These are phyloP conservation scores for Rutstroemia sydowiana DNA, from an alignment of 2,329 filamentous ascomycete genomes.

Conservation along the genomic window DNA sequence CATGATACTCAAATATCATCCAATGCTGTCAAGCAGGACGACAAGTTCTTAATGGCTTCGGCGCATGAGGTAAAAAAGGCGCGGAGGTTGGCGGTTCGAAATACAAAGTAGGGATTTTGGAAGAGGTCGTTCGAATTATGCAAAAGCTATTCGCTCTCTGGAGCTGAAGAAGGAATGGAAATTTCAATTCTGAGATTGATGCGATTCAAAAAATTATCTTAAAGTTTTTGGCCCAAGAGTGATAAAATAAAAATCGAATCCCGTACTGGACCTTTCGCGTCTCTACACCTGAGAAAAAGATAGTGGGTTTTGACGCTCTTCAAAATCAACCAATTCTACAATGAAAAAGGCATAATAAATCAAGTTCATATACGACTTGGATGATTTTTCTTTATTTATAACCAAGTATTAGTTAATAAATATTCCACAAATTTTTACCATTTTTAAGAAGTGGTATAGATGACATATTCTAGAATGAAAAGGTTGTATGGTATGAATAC, in stretches of 20 bases:
- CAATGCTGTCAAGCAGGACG: conserved; percentile 30
- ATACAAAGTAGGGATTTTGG: not conserved
- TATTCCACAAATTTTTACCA: too few relatives aligned
- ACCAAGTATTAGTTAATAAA: too few relatives aligned
- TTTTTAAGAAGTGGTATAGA: too few relatives aligned
- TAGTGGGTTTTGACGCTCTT: too few relatives aligned
- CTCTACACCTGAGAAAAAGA: too few relatives aligned
- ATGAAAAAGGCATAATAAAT: too few relatives aligned
- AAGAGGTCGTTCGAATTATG: not conserved
- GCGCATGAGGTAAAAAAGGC: conserved; percentile 23
- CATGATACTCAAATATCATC: conserved; percentile 43
- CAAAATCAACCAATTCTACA: too few relatives aligned
- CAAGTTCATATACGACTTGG: too few relatives aligned
- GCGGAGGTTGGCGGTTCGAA: not conserved
- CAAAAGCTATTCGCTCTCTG: not conserved
- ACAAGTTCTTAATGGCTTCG: conserved; percentile 26
- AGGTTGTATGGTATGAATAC: too few relatives aligned
- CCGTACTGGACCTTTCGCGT: not conserved
- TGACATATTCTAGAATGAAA: too few relatives aligned
- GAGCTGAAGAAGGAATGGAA: not conserved
- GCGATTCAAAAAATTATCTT: not conserved
- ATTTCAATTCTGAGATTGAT: not conserved
- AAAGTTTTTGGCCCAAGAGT: not conserved
- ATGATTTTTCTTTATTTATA: too few relatives aligned
- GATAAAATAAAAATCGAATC: not conserved